A percentile compares a stretch with the other conserved stretches of the same genome.
Evolutionary conservation across 2,329 filamentous ascomycete genomes (phyloP).

Genomic region (Alternaria sp.): DNA sequence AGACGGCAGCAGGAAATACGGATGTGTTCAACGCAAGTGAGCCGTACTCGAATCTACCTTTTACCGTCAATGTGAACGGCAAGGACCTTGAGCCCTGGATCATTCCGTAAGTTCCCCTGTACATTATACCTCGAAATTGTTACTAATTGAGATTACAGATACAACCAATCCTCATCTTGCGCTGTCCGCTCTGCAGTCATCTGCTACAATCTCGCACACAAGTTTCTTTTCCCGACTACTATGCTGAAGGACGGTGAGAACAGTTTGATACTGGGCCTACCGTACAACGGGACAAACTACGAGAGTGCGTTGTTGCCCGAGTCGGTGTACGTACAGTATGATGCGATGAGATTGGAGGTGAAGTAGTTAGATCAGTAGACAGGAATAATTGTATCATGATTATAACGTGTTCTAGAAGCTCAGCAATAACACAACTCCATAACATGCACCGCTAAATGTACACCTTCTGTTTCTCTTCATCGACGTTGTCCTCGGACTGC

Average conservation of each 20-base stretch:
- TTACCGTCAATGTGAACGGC: constrained; percentile 60
- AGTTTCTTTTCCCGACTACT: constrained; percentile 64
- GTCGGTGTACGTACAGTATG: constrained; percentile 70
- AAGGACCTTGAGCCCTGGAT: constrained; percentile 60
- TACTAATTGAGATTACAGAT: constrained; percentile 43
- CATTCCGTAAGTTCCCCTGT: constrained; percentile 57
- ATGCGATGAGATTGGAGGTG: constrained; percentile 68
- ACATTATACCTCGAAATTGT: no score
- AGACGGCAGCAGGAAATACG: constrained; percentile 69
- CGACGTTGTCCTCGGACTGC: neutral
- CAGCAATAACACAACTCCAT: neutral
- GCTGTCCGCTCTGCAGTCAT: constrained; percentile 67
- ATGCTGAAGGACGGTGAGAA: constrained; percentile 63
- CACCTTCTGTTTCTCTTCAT: neutral
- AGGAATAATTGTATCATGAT: neutral
- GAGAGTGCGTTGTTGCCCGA: constrained; percentile 55
- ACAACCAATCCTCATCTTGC: constrained; percentile 66
- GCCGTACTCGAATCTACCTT: constrained; percentile 62
- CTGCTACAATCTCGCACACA: constrained; percentile 69
- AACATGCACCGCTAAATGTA: constrained; percentile 8
- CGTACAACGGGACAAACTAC: constrained; percentile 66
- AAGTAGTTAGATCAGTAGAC: constrained; percentile 33
- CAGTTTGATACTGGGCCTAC: constrained; percentile 65
- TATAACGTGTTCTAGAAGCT: neutral
- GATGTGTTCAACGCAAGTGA: constrained; percentile 65